Evolutionary conservation across 1,139 yeast genomes (phyloP).

Genomic region (Geotrichum bryndzae): DNA sequence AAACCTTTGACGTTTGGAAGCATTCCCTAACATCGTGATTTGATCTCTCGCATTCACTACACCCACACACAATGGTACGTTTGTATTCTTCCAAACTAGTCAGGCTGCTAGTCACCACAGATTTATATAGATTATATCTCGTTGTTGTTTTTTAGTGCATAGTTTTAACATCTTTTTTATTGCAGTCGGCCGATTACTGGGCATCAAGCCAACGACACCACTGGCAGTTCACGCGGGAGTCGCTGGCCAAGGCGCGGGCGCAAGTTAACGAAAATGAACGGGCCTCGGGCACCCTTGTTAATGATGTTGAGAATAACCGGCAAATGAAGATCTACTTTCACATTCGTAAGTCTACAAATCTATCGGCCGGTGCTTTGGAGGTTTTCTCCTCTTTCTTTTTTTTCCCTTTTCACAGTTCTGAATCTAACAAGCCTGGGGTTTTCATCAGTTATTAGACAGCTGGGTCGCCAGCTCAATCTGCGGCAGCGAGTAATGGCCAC

Average conservation of each 20-base stretch:
- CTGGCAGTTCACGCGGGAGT: constrained; percentile 55
- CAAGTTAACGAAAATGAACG: constrained; percentile 30
- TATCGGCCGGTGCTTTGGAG: constrained; percentile 29
- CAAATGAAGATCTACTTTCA: constrained; percentile 41
- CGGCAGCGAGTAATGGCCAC: constrained; percentile 84
- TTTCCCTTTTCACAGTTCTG: constrained; percentile 40
- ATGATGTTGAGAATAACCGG: constrained; percentile 34
- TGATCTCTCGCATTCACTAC: background rate
- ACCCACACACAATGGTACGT: background rate
- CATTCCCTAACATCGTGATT: no score
- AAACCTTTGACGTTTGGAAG: no score
- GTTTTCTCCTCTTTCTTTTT: constrained; percentile 33
- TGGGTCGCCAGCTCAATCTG: constrained; percentile 71
- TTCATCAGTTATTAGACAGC: constrained; percentile 48
- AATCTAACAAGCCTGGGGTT: constrained; percentile 48
- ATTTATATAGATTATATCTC: background rate
- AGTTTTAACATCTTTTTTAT: background rate
- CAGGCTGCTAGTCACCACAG: background rate
- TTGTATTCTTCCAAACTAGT: background rate
- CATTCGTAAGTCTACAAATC: constrained; percentile 24
- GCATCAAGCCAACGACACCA: constrained; percentile 54
- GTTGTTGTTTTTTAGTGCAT: background rate
- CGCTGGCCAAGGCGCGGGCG: constrained; percentile 40
- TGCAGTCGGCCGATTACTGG: constrained; percentile 57
- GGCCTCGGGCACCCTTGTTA: constrained; percentile 22